Evolutionary conservation across 345 rosid species (phyloP), one percentile per base, ranked within the genome.

Genomic region (Eucalyptus regnans): DNA sequence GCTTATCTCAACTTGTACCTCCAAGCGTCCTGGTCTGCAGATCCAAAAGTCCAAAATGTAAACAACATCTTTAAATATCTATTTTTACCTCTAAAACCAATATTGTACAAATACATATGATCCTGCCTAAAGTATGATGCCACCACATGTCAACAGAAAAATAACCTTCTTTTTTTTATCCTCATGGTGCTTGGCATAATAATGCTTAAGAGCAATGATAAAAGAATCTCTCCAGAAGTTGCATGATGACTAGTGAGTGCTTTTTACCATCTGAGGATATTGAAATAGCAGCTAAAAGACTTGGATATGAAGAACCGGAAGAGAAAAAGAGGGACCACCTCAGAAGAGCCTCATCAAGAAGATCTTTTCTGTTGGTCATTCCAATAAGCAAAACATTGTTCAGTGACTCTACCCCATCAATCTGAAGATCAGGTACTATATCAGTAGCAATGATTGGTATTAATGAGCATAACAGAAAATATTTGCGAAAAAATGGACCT

Each of bases 321-420:
- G 48, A 86, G 76, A 52, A 14, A 51, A 23, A 41, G 33, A 46
- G 52, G 58, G 31, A 49, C 68, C 86, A 96, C 99, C 99, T 98
- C 90, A 98, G 54, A 93, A 97, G 99, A 89, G 99, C 99, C 94
- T 96, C 99, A 92, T 98, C 99, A 89, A 98, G 96, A 93, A 96
- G 93, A 94, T 98, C 99, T 94, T 95, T 96, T 93, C 99, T 94
- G 92, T 98, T 96, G 91, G 99, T 97, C 99, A 96, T 98, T 92
- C 99, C 99, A 92, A 97, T 98, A 87, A 97, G 99, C 91, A 98
- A 93, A 86, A 98, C 99, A 93, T 98, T 98, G 90, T 98, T 98
- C 88, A 98, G 95, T 33, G 99, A 95, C 93, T 97, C 99, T 95
- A 97, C 99, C 31, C 99, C 99, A 93, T 98, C 99, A 87, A 98